Evolutionary conservation across 768 basidiomycete genomes (phyloP).

Genomic region (Leucocoprinus leucothites): DNA sequence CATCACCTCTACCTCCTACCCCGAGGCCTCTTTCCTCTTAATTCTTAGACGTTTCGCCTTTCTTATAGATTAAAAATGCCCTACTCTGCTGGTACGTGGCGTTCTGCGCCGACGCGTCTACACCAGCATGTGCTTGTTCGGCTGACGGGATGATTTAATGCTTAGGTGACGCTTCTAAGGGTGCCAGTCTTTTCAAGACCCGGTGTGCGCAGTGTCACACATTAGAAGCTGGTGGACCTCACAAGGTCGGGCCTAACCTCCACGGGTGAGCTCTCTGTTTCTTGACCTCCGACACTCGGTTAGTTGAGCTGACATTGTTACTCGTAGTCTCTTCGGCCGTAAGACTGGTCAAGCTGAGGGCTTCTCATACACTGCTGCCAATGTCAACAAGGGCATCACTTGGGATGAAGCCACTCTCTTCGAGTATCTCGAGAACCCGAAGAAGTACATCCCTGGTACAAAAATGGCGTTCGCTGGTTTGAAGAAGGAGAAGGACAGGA

Average conservation of each 20-base stretch:
- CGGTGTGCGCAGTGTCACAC: slow-evolving; percentile 96
- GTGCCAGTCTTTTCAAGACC: slow-evolving; percentile 95
- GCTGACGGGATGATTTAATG: not conserved
- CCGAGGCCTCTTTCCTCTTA: slow-evolving; percentile 16
- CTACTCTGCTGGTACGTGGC: slow-evolving; percentile 36
- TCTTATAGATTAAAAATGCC: slow-evolving; percentile 27
- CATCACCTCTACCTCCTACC: slow-evolving; percentile 8
- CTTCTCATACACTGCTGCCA: slow-evolving; percentile 92
- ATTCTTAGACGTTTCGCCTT: slow-evolving; percentile 13
- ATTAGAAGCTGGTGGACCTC: slow-evolving; percentile 65
- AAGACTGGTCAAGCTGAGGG: slow-evolving; percentile 83
- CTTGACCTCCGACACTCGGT: too few species aligned
- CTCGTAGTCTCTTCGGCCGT: slow-evolving; percentile 71
- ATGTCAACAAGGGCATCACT: slow-evolving; percentile 87
- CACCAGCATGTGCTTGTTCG: not conserved
- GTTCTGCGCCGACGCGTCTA: not conserved
- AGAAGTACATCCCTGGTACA: slow-evolving; percentile 97
- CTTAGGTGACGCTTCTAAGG: slow-evolving; percentile 81
- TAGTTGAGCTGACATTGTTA: slow-evolving; percentile 6
- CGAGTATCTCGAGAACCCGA: slow-evolving; percentile 95
- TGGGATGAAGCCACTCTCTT: slow-evolving; percentile 92
- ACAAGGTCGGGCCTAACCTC: slow-evolving; percentile 95
- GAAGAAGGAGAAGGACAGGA: slow-evolving; percentile 98
- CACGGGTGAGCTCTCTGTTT: slow-evolving; percentile 61
- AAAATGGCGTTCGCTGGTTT: slow-evolving; percentile 99